Base-by-base conservation (phyloP, 768 basidiomycete genomes). In the Rickenella mellea region DNA sequence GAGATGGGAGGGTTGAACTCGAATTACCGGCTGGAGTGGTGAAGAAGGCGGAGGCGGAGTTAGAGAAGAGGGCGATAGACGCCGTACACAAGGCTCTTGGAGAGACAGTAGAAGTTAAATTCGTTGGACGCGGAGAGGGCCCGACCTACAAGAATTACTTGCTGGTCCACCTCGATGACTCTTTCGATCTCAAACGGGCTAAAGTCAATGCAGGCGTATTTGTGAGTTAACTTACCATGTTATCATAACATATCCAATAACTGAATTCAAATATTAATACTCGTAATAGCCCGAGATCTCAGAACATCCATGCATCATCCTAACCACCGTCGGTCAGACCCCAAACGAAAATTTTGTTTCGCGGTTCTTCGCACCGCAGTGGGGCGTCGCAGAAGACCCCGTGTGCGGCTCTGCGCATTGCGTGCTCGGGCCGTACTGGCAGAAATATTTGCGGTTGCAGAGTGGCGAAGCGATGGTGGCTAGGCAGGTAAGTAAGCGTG, bases 371-470 rank as follows among this genome's bases (percentile, higher is more conserved):
- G 55, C 35, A 1, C 48, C 56, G 1, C 33, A 38, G 8, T 28
- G 41, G 4, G 61, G 54, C 0, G 19, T 55, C 4, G 17, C 27
- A 5, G 61, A 62, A 25, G 62, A 63, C 35, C 59, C 61, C 9
- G 61, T 61, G n/a, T 57, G 55, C 25, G 61, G 62, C 1, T 56
- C 54, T 2, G 58, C 58, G 3, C 58, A 61, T 39, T 46, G 51
- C 6, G 26, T 56, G 2, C 41, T 59, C n/a, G 50, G 51, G n/a
- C 51, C 55, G 1, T 63, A 58, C 48, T 63, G 58, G 67, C 33
- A 36, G 10, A 8, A 14, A 22, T 19, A 36, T 10, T 17, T 17
- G 12, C 11, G 10, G 9, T 5, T 36, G 15, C 39, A 49, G 5
- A 22, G 10, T 12, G 9, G 33, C 4, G 15, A 9, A 36, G 19